Conservation (phyloP, 495 filamentous ascomycete species). For the Cetradonia linearis region DNA sequence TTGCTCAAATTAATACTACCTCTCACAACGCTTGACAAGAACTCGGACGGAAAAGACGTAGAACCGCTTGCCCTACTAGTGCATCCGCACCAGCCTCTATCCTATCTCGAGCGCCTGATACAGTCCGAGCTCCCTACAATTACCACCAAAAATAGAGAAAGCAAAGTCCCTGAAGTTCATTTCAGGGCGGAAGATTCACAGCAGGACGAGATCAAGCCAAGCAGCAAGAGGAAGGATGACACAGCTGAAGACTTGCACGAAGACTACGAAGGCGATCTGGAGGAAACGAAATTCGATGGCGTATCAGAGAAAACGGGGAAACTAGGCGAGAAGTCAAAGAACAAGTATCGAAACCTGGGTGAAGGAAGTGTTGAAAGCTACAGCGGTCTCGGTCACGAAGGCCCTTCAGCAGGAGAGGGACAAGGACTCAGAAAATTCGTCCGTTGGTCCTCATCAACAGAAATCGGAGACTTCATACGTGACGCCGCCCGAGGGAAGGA, state of each 20-base stretch:
- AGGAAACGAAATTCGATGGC: constrained; percentile 42
- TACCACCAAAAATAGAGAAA: constrained; percentile 40
- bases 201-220: constrained; percentile 42
- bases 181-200: constrained; percentile 72
- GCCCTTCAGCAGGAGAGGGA: constrained; percentile 28
- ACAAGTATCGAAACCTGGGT: constrained; percentile 26
- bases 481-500: constrained; percentile 76
- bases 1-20: constrained; percentile 85
- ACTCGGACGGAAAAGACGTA: constrained; percentile 49
- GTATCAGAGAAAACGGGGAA: constrained; percentile 39
- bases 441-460: constrained; percentile 82
- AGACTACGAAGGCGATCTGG: constrained; percentile 30
- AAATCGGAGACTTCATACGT: constrained; percentile 91
- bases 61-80: constrained; percentile 82
- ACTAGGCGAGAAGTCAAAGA: constrained; percentile 27
- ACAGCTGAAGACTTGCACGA: constrained; percentile 25
- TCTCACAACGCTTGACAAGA: constrained; percentile 50
- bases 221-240: constrained; percentile 23
- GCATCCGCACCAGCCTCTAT: constrained; percentile 87
- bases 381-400: constrained; percentile 47
- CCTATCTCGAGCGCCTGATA: constrained; percentile 82
- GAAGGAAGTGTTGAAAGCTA: constrained; percentile 51
- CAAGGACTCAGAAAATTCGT: constrained; percentile 52
- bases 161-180: constrained; percentile 60
- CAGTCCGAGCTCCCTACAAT: constrained; percentile 78